A percentile compares a stretch with the other conserved stretches of the same genome.
Evolutionary conservation across 2,329 filamentous ascomycete genomes (phyloP).

Genomic region (Cordyceps tenuipes): DNA sequence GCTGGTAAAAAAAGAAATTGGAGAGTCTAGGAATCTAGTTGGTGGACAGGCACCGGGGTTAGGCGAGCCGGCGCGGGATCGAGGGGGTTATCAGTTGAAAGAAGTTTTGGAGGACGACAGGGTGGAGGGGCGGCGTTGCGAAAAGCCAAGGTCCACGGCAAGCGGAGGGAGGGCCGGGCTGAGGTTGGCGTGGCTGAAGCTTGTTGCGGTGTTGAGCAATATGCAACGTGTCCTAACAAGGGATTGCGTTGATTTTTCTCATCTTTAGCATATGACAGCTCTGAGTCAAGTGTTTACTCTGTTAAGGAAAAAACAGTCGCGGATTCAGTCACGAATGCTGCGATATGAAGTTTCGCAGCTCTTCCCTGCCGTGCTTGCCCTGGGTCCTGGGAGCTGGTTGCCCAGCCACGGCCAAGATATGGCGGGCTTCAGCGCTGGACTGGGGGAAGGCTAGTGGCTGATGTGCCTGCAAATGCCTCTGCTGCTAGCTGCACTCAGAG

Average conservation of each 20-base stretch:
- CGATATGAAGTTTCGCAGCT: not conserved
- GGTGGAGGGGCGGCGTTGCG: not conserved
- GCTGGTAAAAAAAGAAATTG: constrained; percentile 10
- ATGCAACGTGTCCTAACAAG: not conserved
- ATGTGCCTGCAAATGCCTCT: not conserved
- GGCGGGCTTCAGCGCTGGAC: not conserved
- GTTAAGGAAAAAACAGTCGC: too few relatives aligned
- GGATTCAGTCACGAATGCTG: not conserved
- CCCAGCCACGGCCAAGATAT: constrained; percentile 6
- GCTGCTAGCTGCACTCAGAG: not conserved
- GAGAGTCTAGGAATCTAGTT: constrained; percentile 5
- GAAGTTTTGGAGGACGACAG: constrained; percentile 2
- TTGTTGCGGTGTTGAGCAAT: not conserved
- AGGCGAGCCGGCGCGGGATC: constrained; percentile 7
- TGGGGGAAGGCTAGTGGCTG: not conserved
- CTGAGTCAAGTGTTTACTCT: too few relatives aligned
- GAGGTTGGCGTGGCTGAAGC: constrained; percentile 3
- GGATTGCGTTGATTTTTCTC: not conserved
- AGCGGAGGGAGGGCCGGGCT: not conserved
- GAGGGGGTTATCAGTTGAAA: not conserved
- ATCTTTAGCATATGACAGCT: too few relatives aligned
- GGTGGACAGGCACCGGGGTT: constrained; percentile 6
- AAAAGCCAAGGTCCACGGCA: not conserved
- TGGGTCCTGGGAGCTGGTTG: constrained; percentile 3
- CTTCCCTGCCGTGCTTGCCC: too few relatives aligned